Evolutionary conservation across 768 basidiomycete genomes (phyloP), one percentile per base, ranked within the genome.

Genomic region (Amyloporia xantha): DNA sequence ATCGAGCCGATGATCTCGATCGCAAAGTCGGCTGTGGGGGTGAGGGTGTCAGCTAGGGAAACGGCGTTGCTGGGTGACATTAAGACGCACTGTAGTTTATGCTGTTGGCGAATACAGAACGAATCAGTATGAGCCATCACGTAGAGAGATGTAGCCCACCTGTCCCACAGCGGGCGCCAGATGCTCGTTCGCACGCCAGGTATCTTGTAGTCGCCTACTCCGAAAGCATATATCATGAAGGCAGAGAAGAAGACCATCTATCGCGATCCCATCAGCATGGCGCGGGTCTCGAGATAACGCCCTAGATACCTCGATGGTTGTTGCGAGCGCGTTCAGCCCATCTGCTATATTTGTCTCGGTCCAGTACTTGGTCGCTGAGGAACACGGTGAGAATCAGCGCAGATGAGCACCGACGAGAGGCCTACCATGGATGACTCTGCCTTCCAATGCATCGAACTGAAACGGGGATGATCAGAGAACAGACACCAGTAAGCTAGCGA

Each of bases 141-240:
- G n/a, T n/a, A n/a, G n/a, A n/a, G n/a, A n/a, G n/a, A n/a, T n/a
- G n/a, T 19, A 25, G 62, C 67, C 23, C n/a, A 62, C 64, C 63
- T 65, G 62, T 92, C 88, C 79, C 76, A 82, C 17, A 92, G 65
- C 1, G 90, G 84, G 26, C 78, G 71, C 76, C 83, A 78, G 48
- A 86, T 71, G 28, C 78, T 73, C 1, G 83, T 87, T 33, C 73
- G 64, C 6, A 60, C 55, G 13, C 71, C 78, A 19, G 66, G 54
- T 24, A 68, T 53, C 17, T 59, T 66, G 66, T 93, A 94, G 56
- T 92, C 91, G 0, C 67, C 72, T 54, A 74, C 71, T 9, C 74
- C 75, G 62, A 92, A 95, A 0, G 91, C 86, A 86, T 87, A 93
- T 70, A 78, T 76, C 86, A 93, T 93, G 39, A 85, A 62, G 0